Percentiles rank a stretch among this genome's conserved stretches.
Conservation (phyloP, 192 early-diverging fungal species). For the Globomyces pollinis-pini region DNA sequence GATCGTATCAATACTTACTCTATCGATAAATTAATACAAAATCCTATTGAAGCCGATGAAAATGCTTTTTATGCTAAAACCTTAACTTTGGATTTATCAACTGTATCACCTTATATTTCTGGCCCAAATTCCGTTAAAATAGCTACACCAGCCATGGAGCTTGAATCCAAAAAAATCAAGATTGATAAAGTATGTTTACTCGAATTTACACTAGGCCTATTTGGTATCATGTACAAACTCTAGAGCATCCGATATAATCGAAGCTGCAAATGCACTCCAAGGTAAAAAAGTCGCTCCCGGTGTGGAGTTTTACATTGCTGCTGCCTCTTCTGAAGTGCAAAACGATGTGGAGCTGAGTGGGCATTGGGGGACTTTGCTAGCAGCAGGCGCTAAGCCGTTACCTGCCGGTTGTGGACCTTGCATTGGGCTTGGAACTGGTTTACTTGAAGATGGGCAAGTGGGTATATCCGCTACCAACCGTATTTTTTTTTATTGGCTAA, state of each 20-base stretch:
- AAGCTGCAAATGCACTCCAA: slow-evolving; percentile 69
- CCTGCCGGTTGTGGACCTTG: slow-evolving; percentile 98
- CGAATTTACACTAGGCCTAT: too few relatives aligned
- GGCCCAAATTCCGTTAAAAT: slow-evolving; percentile 97
- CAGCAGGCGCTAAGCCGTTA: slow-evolving; percentile 81
- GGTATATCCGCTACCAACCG: slow-evolving; percentile 99
- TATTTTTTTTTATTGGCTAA: too few relatives aligned
- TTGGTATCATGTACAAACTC: slow-evolving; percentile 95
- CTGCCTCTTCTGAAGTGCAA: slow-evolving; percentile 88
- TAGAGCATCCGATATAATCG: slow-evolving; percentile 76
- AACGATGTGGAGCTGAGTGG: slow-evolving; percentile 73
- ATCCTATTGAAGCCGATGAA: slow-evolving; percentile 25
- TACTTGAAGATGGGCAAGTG: slow-evolving; percentile 92
- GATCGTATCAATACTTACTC: slow-evolving; percentile 33
- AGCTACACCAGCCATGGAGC: slow-evolving; percentile 65
- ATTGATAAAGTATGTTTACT: slow-evolving; percentile 95
- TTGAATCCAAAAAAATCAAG: slow-evolving; percentile 64
- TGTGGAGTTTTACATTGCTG: slow-evolving; percentile 93
- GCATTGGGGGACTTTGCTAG: slow-evolving; percentile 78
- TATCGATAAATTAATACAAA: slow-evolving; percentile 17
- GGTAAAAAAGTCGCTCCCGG: slow-evolving; percentile 65
- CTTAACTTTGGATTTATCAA: slow-evolving; percentile 78
- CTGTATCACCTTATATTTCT: slow-evolving; percentile 79
- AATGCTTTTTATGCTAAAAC: slow-evolving; percentile 76
- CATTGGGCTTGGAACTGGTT: slow-evolving; percentile 83